Conservation (phyloP, 176 grass and related monocot species). For the Eragrostis nindensis region DNA sequence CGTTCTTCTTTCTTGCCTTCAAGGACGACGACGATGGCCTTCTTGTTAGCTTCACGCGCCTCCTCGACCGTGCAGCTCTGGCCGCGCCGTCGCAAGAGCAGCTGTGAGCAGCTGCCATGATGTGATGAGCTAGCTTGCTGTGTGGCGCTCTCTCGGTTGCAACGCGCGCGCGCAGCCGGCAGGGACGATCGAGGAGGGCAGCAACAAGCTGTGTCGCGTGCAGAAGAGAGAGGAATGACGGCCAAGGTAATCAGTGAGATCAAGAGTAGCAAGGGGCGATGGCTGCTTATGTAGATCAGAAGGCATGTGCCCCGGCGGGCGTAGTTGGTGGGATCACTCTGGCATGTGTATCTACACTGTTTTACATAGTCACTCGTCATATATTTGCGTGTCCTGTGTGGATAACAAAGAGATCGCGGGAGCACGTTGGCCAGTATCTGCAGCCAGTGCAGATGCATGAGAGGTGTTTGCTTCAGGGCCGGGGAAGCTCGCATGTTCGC, state of each 20-base stretch:
- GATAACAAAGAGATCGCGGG: slow-evolving; percentile 13
- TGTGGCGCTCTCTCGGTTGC: too few species aligned
- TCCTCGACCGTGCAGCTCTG: not conserved
- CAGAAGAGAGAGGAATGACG: too few species aligned
- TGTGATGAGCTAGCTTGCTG: not conserved
- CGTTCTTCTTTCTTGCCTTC: not conserved
- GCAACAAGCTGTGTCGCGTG: too few species aligned
- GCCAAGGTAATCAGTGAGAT: too few species aligned
- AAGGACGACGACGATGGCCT: not conserved
- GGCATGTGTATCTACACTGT: not conserved
- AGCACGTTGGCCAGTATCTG: not conserved
- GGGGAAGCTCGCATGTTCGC: slow-evolving; percentile 24
- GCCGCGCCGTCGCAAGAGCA: not conserved
- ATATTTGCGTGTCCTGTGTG: not conserved
- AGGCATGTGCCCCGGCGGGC: not conserved
- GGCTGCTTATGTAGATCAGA: slow-evolving; percentile 29
- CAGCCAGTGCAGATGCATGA: not conserved
- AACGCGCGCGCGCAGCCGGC: too few species aligned
- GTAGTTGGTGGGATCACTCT: not conserved
- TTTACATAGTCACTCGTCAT: not conserved
- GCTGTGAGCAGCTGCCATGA: slow-evolving; percentile 20
- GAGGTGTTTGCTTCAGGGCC: slow-evolving; percentile 14
- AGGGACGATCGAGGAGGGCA: too few species aligned
- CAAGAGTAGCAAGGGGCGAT: not conserved
- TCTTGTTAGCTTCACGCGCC: not conserved